Evolutionary conservation across 129 eudicot genomes (phyloP), one percentile per base, ranked within the genome.

Genomic region (Saussurea involucrata): DNA sequence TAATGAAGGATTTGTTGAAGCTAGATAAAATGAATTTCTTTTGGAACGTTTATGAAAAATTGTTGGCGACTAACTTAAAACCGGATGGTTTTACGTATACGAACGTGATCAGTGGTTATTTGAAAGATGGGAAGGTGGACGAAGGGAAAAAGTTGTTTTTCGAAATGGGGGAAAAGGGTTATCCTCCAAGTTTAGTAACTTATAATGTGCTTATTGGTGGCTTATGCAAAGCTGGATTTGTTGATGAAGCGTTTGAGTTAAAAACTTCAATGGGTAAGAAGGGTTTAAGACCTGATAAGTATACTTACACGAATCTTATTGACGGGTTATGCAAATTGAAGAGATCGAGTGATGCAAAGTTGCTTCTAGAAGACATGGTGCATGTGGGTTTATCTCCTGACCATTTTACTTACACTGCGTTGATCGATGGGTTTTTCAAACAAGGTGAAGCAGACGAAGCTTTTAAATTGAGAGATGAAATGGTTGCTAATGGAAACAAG

Each of bases 391-490:
- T 87, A 40, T 77, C 67, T 15, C 90, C 92, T 5, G 85, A 87
- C 61, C 85, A 76, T 55, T 3, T 82, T 84, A 74, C 91, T 8
- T 87, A 83, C 76, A 85, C 85, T 27, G 84, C 95, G 5, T 75
- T 89, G 78, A 85, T 92, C 7, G 88, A 89, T 78, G 95, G 95
- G 80, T 92, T 92, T 66, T 79, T 92, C 79, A 92, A 85, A 81
- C 87, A 87, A 80, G 95, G 92, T 32, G 83, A 87, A 29, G 65
- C 87, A 24, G 90, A 86, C 5, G 89, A 87, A 78, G 97, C 92
- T 61, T 78, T 82, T 8, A 81, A 42, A 53, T 63, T 87, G 24
- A 89, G 70, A 25, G 68, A 74, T 27, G 87, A 79, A 70, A 79
- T 75, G 76, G 77, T 66, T 70, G 65, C 40, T 66, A 37, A 63